Base-by-base conservation (phyloP, 306 rosid species). In the Astragalus glycyphyllos region DNA sequence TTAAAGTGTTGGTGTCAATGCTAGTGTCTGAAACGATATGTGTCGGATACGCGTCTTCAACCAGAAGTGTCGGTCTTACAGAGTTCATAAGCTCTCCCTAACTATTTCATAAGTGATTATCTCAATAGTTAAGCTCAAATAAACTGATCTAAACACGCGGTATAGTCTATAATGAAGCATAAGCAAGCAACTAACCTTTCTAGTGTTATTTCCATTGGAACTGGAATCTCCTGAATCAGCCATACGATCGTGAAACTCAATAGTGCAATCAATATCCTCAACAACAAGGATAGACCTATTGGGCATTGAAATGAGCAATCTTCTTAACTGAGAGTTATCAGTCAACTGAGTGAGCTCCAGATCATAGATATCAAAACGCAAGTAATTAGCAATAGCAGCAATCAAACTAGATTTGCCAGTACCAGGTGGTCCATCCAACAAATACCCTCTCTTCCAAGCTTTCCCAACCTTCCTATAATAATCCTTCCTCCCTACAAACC, bases 371-470 rank as follows among this genome's bases (percentile, higher is more conserved):
- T 89, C 86, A 7, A 92, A 92, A 6, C 74, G 74, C 73, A 92
- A 48, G 49, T 77, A 86, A 70, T 92, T 92, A 0, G 97, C 97
- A 90, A 92, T 89, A 4, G 97, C 92, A 1, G 96, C 94, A 15
- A 89, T 84, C 62, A 89, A 76, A 80, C 96, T 92, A 1, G 94
- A 87, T 38, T 92, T 92, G 11, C 97, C 96, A 0, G 98, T 92
- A 0, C 98, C 98, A 0, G 98, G 98, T 0, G 98, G 96, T 0
- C 98, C 98, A 32, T 89, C 84, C 50, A 92, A 34, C 64, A 92
- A 60, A 40, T 92, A 92, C 2, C 96, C 96, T 60, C 97, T 79
- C 75, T 92, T 92, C 96, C 96, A 89, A 0, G 92, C 94, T 76
- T 87, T 89, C 8, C 98, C 98, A 4, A 89, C 87, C 20, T 79